Evolutionary conservation across 108 stramenopile species (phyloP), one percentile per base, ranked within the genome.

Genomic region (Pseudonitzschia delicatissima): DNA sequence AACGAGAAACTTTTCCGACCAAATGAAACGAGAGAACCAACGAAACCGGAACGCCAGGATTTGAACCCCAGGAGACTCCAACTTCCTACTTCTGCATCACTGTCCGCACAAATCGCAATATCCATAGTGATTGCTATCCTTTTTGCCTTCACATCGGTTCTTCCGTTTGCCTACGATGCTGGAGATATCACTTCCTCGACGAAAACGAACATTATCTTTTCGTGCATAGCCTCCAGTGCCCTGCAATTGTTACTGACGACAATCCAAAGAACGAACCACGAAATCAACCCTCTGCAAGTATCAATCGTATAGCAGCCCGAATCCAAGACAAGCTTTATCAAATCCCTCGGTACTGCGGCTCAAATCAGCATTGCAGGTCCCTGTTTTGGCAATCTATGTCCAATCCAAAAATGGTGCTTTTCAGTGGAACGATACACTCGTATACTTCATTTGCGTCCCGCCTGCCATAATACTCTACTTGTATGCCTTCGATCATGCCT

Each of bases 231-330:
- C 9, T 21, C 29, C 18, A 33, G 13, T 27, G 13, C 31, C 25
- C 29, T 27, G 37, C 57, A 37, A 69, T 66, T 45, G 33, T 70
- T 40, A 29, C 67, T 29, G 34, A 57, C 76, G n/a, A 53, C 68
- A 13, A 44, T 71, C 1, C 42, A 79, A 59, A 68, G 72, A 29
- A 44, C 20, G 13, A 53, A 64, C 12, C 78, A 79, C 45, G 78
- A 79, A 35, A 37, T 79, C 13, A 45, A 69, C 32, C 78, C 78
- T 13, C 15, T 13, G 17, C 64, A 36, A n/a, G 8, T 59, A 71
- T 48, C 74, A 55, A 64, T 60, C 58, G 29, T 31, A 60, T 9
- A 44, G 32, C 5, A 9, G n/a, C 20, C 20, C 18, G 39, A 45
- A 45, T 49, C 34, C n/a, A n/a, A 20, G 17, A 17, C 42, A 28